These are phyloP conservation scores for Penicillium vulpinum DNA, from an alignment of 2,329 filamentous ascomycete species.

Conservation along the genomic window DNA sequence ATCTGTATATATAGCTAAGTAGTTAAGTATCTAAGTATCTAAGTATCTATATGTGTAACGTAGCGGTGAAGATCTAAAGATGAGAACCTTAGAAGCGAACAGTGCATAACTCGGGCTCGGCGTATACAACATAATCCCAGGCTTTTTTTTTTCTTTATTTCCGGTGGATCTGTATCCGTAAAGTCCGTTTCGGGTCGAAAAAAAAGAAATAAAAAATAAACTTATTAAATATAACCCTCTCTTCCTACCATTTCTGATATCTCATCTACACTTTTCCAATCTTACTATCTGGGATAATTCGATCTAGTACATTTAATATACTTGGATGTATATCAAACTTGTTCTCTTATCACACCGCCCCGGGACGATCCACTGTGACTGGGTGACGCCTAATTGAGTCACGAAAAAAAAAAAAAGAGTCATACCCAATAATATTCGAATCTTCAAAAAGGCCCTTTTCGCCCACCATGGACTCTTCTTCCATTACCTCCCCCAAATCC, in stretches of 20 bases:
- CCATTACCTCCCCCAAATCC: slow-evolving; percentile 26
- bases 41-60: background rate
- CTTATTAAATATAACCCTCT: slow-evolving; percentile 10
- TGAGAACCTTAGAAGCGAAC: background rate
- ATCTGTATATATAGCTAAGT: too few species aligned
- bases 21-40: background rate
- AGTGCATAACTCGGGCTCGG: slow-evolving; percentile 1
- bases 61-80: slow-evolving; percentile 4
- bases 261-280: background rate
- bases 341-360: slow-evolving; percentile 28
- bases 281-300: too few species aligned
- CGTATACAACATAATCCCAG: too few species aligned
- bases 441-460: slow-evolving; percentile 26
- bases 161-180: slow-evolving; percentile 11
- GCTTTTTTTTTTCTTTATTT: slow-evolving; percentile 7
- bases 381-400: slow-evolving; percentile 33
- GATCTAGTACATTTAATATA: slow-evolving; percentile 2
- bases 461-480: slow-evolving; percentile 28
- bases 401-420: slow-evolving; percentile 31
- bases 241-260: background rate
- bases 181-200: slow-evolving; percentile 8
- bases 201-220: background rate
- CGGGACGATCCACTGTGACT: slow-evolving; percentile 24
- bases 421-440: slow-evolving; percentile 26
- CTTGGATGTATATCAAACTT: background rate